These are phyloP conservation scores for Porpolomopsis calyptriformis DNA, from an alignment of 768 basidiomycete genomes.

Conservation along the genomic window DNA sequence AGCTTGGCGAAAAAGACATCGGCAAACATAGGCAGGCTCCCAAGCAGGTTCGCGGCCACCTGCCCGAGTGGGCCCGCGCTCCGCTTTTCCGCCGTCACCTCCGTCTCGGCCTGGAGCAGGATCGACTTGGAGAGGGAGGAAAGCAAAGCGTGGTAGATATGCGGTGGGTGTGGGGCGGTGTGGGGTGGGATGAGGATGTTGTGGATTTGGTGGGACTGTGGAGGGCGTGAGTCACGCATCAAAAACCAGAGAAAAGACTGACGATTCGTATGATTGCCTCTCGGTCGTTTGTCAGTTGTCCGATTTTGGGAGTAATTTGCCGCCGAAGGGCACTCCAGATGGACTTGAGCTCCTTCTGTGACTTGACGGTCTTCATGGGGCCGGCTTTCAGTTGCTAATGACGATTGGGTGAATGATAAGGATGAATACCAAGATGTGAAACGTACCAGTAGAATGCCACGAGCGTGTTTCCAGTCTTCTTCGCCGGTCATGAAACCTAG, in stretches of 20 bases:
- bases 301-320: conserved; percentile 77
- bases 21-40: conserved; percentile 45
- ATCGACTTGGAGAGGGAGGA: conserved; percentile 86
- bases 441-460: conserved; percentile 43
- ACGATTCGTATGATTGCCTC: conserved; percentile 55
- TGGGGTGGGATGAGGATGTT: conserved; percentile 24
- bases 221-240: not conserved
- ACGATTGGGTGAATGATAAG: not conserved
- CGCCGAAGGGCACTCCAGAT: conserved; percentile 61
- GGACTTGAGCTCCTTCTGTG: conserved; percentile 40
- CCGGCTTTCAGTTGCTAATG: conserved; percentile 52
- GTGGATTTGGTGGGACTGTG: conserved; percentile 31
- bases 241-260: conserved; percentile 19
- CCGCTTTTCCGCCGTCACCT: conserved; percentile 80
- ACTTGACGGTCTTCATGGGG: conserved; percentile 55
- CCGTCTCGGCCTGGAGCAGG: conserved; percentile 85
- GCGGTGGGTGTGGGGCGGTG: conserved; percentile 19
- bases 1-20: conserved; percentile 77
- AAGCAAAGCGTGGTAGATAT: conserved; percentile 65
- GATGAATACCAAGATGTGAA: not conserved
- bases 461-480: conserved; percentile 56
- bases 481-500: conserved; percentile 45
- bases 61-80: conserved; percentile 77
- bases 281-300: conserved; percentile 70
- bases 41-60: conserved; percentile 62